Base-by-base conservation (phyloP, 164 flowering plant genomes). In the Amborella trichopoda region DNA sequence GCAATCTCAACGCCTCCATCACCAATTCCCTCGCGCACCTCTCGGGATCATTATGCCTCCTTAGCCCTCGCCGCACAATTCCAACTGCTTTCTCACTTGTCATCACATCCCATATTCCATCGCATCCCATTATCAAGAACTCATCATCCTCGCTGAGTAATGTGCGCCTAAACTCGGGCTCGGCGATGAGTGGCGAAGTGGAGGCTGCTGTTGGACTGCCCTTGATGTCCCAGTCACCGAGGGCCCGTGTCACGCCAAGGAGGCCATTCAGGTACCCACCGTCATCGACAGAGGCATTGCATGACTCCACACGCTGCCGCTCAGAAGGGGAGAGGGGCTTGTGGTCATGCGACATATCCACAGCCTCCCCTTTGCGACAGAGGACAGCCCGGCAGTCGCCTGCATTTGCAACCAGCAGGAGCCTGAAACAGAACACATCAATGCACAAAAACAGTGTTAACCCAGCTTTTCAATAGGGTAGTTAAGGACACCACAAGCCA, bases 371-470 rank as follows among this genome's bases (percentile, higher is more conserved):
- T 61, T 71, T 80, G 33, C 89, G 76, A 58, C 93, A 76, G 22
- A 88, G 80, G 38, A 88, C 94, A 34, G 94, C 97, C 47, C 97
- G 65, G 54, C 93, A 88, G 50, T 88, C 97, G 5, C 97, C 97
- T 28, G 80, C 93, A 72, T 88, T 88, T 37, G 94, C 93, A 25
- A 88, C 80, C 60, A 84, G 42, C 27, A 88, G 68, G 48, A 55
- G 59, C 59, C 94, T 83, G 77, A 33, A 68, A 25, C n/a, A 43
- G 34, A n/a, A 6, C 22, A 36, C 49, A 28, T 19, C 23, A 23
- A 11, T 23, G 12, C 6, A 17, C 32, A 26, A 23, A 38, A 41
- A 19, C 40, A 14, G 12, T 23, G 17, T 13, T 28, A 36, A 23
- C 28, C 37, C 6, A 28, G 24, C 4, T 25, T 14, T 3, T 3